Base-by-base conservation (phyloP, 352 stramenopile genomes). In the Phytophthora chlamydospora region DNA sequence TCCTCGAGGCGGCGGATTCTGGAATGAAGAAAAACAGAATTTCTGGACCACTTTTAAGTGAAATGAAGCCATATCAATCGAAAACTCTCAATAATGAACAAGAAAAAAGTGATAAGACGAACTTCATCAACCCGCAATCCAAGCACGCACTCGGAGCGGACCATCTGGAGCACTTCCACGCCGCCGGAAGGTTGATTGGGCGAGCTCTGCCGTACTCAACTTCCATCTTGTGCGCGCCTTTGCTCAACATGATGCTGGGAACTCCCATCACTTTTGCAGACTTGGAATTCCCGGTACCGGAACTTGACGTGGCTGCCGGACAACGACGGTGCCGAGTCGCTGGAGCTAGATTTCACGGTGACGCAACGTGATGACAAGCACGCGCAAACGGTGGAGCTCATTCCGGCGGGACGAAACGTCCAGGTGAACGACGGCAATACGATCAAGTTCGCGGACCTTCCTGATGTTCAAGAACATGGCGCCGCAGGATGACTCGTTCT, bases 211-310 rank as follows among this genome's bases (percentile, higher is more conserved):
- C 51, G 72, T 98, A 11, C 90, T 99, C 0, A 75, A 85, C 44
- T 97, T 97, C 42, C 97, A 99, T 66, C 86, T 99, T n/a, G 60
- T 91, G 95, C 6, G 66, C 91, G 7, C 93, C 97, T 16, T 66
- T 99, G 58, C 98, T 99, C 68, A 99, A 99, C 73, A 92, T 99
- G 68, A 90, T 99, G 24, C 70, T 99, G n/a, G 96, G 93, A 8
- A 98, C 88, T 58, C 97, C 97, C 2, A 83, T 99, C 34, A 90
- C 78, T n/a, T 93, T 99, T 13, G 78, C 79, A n/a, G 97, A 99
- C 69, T 72, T 99, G 5, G 90, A 98, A 73, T 76, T 85, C 47
- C 55, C 87, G 12, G 85, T 91, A 77, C 54, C 62, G 61, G 14
- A 89, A 76, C 35, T 64, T 95, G 43, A 68, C 64, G 35, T 91